These are phyloP conservation scores for Zoysia japonica DNA, from an alignment of 176 grass and related monocot species.

Conservation along the genomic window DNA sequence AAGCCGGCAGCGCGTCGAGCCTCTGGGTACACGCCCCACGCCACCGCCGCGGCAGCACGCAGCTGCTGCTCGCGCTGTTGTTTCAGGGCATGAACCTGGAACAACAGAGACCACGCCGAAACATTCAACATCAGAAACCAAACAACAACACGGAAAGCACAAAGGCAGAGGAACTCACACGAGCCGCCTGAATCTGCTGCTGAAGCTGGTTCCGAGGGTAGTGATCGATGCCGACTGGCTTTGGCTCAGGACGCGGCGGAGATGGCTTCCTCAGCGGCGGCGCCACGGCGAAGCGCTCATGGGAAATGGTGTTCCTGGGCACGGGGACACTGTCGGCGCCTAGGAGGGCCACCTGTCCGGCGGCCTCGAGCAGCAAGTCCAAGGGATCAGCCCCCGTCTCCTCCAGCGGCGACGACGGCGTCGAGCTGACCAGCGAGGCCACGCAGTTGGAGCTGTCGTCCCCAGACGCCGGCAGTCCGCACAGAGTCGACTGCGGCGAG, in stretches of 20 bases:
- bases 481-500: constrained; percentile 85
- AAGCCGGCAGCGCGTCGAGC: background rate
- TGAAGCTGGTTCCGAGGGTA: constrained; percentile 21
- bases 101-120: background rate
- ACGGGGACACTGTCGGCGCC: constrained; percentile 30
- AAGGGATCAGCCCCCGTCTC: constrained; percentile 48
- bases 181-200: constrained; percentile 60
- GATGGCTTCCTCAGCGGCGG: constrained; percentile 11
- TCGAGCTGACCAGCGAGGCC: constrained; percentile 75
- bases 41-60: constrained; percentile 19
- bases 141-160: background rate
- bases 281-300: background rate
- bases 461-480: constrained; percentile 30
- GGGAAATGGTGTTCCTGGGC: background rate
- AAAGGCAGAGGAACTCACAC: constrained; percentile 27
- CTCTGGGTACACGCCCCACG: constrained; percentile 10
- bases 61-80: constrained; percentile 57
- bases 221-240: background rate
- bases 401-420: constrained; percentile 71
- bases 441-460: constrained; percentile 71
- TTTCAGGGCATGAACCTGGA: constrained; percentile 82
- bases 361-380: constrained; percentile 70
- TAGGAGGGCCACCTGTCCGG: constrained; percentile 64
- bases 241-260: constrained; percentile 11
- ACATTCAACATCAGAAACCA: background rate